Conservation (phyloP, 768 basidiomycete species). For the Hericium coralloides region DNA sequence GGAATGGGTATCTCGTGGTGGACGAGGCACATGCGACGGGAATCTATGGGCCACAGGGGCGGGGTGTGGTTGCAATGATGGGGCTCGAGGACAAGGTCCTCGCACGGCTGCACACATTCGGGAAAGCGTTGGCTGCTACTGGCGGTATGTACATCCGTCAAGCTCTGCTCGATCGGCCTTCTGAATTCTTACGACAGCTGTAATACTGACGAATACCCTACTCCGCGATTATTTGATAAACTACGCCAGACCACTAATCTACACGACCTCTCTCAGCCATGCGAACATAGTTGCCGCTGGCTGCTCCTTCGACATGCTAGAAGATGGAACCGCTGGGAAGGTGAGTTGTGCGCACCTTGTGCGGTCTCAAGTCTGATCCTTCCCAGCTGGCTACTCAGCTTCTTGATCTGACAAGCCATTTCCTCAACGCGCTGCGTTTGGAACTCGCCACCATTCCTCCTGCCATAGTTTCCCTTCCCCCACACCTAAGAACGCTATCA, state of each 20-base stretch:
- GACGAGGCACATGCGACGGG: constrained; percentile 96
- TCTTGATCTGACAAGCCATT: constrained; percentile 34
- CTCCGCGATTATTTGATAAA: constrained; percentile 84
- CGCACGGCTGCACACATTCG: constrained; percentile 84
- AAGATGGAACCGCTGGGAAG: constrained; percentile 52
- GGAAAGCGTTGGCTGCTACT: constrained; percentile 78
- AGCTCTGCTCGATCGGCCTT: neutral
- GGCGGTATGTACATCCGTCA: constrained; percentile 56
- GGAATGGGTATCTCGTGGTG: constrained; percentile 68
- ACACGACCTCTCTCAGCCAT: constrained; percentile 79
- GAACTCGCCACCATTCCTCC: constrained; percentile 25
- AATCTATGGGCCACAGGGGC: constrained; percentile 71
- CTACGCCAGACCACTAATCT: constrained; percentile 86
- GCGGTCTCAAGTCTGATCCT: constrained; percentile 13
- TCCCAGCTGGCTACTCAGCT: constrained; percentile 28
- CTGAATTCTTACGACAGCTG: constrained; percentile 38
- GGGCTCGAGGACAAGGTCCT: constrained; percentile 67
- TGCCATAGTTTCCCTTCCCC: constrained; percentile 23
- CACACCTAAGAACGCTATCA: constrained; percentile 6
- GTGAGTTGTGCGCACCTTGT: constrained; percentile 32
- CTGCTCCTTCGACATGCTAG: constrained; percentile 73
- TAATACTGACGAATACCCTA: constrained; percentile 60
- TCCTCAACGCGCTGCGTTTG: constrained; percentile 24
- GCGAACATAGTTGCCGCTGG: constrained; percentile 68
- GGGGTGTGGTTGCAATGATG: constrained; percentile 62